A percentile compares a stretch with the other conserved stretches of the same genome.
Evolutionary conservation across 2,329 filamentous ascomycete species (phyloP).

Genomic region (Ophiostoma quercus): DNA sequence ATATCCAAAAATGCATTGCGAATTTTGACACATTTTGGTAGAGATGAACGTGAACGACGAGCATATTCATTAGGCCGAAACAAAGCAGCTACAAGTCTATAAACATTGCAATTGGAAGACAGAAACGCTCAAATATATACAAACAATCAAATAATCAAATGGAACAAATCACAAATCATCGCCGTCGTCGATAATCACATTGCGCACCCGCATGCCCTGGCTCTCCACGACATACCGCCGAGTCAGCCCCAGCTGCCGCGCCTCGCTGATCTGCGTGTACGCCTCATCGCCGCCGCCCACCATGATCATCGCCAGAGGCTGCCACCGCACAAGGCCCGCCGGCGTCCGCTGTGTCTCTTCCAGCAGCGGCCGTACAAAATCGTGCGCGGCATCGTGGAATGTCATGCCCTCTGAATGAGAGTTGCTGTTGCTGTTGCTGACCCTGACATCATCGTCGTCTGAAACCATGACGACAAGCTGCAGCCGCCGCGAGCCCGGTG

Average conservation of each 20-base stretch:
- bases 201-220: constrained; percentile 71
- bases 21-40: neutral
- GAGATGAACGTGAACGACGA: neutral
- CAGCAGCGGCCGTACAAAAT: constrained; percentile 58
- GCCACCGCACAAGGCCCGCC: constrained; percentile 60
- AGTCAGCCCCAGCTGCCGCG: constrained; percentile 67
- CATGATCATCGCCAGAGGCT: constrained; percentile 79
- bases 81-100: neutral
- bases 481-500: constrained; percentile 54
- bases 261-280: constrained; percentile 57
- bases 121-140: neutral
- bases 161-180: constrained; percentile 23
- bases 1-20: constrained; percentile 19
- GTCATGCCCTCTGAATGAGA: constrained; percentile 27
- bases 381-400: constrained; percentile 33
- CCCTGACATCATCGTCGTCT: constrained; percentile 44
- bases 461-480: constrained; percentile 78
- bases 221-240: constrained; percentile 76
- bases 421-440: constrained; percentile 24
- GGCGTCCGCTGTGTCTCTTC: constrained; percentile 69
- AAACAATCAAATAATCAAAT: neutral
- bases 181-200: constrained; percentile 60
- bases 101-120: neutral
- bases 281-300: constrained; percentile 64
- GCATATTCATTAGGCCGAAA: neutral